phyloP scores from a whole-genome alignment of 805 yeast species.

The Candida coquimbonensis region DNA sequence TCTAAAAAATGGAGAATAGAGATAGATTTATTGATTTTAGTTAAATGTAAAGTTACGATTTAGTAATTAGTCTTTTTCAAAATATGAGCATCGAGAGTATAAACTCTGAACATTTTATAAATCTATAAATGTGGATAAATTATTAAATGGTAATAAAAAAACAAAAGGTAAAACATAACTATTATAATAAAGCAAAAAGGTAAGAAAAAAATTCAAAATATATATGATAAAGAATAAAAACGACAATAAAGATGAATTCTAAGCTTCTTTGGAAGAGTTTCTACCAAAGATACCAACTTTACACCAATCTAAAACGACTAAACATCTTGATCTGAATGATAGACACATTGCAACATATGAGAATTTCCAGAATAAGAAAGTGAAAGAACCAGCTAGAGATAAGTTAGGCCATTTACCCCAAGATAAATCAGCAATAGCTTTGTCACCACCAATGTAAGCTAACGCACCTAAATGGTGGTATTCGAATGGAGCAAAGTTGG shows the following conservation, averaged over 20 bases:
- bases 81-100: too few species aligned
- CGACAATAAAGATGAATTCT: background rate
- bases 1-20: background rate
- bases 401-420: slow-evolving; percentile 71
- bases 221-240: background rate
- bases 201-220: background rate
- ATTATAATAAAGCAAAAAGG: too few species aligned
- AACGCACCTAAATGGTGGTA: slow-evolving; percentile 88
- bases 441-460: slow-evolving; percentile 89
- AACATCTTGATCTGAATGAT: slow-evolving; percentile 78
- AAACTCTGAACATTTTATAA: too few species aligned
- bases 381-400: slow-evolving; percentile 80
- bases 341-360: slow-evolving; percentile 87
- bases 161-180: too few species aligned
- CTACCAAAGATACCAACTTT: slow-evolving; percentile 87
- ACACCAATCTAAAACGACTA: slow-evolving; percentile 83
- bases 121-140: too few species aligned
- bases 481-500: slow-evolving; percentile 46
- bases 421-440: slow-evolving; percentile 90
- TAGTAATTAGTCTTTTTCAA: too few species aligned
- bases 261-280: slow-evolving; percentile 75
- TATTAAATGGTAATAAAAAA: too few species aligned
- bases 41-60: too few species aligned
- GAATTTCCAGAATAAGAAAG: slow-evolving; percentile 89
- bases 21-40: too few species aligned